phyloP scores from a whole-genome alignment of 768 basidiomycete species.

The Trametes cinnabarina region DNA sequence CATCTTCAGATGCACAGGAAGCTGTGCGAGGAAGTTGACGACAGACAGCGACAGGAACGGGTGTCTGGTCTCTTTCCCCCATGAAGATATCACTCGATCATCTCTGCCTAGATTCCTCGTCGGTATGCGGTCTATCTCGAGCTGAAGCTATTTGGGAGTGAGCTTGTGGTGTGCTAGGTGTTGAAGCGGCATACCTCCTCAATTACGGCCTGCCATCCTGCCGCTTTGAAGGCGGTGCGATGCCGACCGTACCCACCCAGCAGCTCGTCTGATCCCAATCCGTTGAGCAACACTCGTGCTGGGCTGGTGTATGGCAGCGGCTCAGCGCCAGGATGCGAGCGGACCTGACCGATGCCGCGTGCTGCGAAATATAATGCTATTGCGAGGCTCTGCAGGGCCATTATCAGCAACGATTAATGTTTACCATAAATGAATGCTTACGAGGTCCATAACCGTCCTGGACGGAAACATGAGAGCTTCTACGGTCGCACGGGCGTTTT shows the following conservation, averaged over 20 bases:
- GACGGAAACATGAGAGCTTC: constrained; percentile 77
- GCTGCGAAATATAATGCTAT: constrained; percentile 94
- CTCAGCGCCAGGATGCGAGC: constrained; percentile 33
- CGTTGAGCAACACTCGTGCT: constrained; percentile 84
- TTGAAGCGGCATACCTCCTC: constrained; percentile 59
- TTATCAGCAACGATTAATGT: neutral
- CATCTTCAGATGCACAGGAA: constrained; percentile 81
- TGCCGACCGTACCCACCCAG: constrained; percentile 93
- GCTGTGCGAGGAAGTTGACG: constrained; percentile 69
- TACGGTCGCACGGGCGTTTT: constrained; percentile 49
- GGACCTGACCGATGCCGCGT: constrained; percentile 65
- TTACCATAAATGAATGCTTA: constrained; percentile 34
- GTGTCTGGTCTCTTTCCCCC: constrained; percentile 90
- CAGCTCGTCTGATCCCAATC: constrained; percentile 93
- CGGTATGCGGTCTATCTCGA: constrained; percentile 85
- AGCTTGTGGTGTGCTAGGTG: neutral
- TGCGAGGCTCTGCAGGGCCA: constrained; percentile 71
- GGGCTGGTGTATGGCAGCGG: constrained; percentile 60
- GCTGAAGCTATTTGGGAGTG: constrained; percentile 61
- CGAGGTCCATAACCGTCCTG: constrained; percentile 88
- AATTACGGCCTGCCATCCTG: constrained; percentile 75
- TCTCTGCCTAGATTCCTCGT: constrained; percentile 90
- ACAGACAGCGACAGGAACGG: constrained; percentile 85
- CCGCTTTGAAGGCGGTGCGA: constrained; percentile 63
- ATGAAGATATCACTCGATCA: constrained; percentile 88